Evolutionary conservation across 306 rosid species (phyloP), one percentile per base, ranked within the genome.

Genomic region (Acacia confusa): DNA sequence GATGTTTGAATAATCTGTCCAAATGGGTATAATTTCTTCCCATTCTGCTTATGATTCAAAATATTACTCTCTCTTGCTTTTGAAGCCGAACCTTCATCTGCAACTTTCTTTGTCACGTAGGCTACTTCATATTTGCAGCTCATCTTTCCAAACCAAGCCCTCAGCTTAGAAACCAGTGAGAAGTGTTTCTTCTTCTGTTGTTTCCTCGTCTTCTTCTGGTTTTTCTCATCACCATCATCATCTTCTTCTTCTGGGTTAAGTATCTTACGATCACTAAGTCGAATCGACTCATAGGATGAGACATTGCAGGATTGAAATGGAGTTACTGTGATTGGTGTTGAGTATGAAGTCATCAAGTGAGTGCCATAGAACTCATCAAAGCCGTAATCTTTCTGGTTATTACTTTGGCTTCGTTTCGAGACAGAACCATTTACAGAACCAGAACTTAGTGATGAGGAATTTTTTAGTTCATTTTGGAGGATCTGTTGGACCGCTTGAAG

Each of bases 281-380:
- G 90, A 63, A 84, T 87, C 4, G 99, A 95, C 22, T 91, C 97
- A 0, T 84, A 82, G 28, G 98, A 94, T 7, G 99, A 93, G 73
- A 89, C 88, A 69, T 92, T 92, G 92, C 97, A 93, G 81, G 99
- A 92, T 60, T 91, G 93, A 81, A 87, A 92, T 41, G 97, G 97
- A 52, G 99, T 93, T 36, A 92, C 85, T 4, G 90, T 14, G 85
- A 81, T 32, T 25, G 19, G 66, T 60, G 66, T 60, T 25, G 66
- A 60, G 66, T 60, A 10, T 24, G 66, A 25, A 97, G 97, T 24
- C 84, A 86, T 81, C 58, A 92, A 85, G 34, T 96, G 99, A 16
- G 97, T 92, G 84, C 90, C 1, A 61, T 27, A 95, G 84, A 86
- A 88, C 76, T 93, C 97, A 74, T 87, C 91, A 80, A 89, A 89